Evolutionary conservation across 352 stramenopile species (phyloP), one percentile per base, ranked within the genome.

Genomic region (Globisporangium paddicum): DNA sequence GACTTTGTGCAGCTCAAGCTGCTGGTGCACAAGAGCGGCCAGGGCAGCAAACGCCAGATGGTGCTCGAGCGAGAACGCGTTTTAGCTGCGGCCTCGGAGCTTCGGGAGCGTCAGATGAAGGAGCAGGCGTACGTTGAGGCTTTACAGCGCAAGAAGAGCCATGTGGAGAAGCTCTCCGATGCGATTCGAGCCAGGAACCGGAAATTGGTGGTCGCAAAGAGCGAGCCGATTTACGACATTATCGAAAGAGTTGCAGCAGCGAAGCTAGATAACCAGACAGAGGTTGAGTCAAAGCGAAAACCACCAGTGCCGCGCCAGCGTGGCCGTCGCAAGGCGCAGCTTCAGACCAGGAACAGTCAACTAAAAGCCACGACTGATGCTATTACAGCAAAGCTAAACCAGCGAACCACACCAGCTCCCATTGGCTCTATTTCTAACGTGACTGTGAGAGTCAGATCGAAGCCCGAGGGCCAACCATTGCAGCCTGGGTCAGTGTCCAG

Each of bases 151-250:
- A 66, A 77, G 5, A 86, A 86, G 23, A 42, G 65, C n/a, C 62
- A 72, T 5, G 63, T 87, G 13, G 50, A 74, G 18, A 63, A 80
- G 16, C 65, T 92, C 34, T 87, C 79, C 0, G 61, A 79, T 11
- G 65, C 75, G 2, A 87, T 92, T 66, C 77, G 78, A 13, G 48
- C 53, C 2, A 72, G 72, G 35, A 92, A 92, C 42, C 78, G 73
- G 51, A 69, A 52, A 57, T 37, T 60, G 5, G 21, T 69, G 5
- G 19, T 69, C 30, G 52, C 30, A 37, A 26, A 42, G 49, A 54
- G 48, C 13, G 37, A 52, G 23, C 16, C 21, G 23, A 28, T 25
- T 42, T 51, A 38, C 18, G 56, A 26, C 1, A 1, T 34, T 21
- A 7, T 28, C 11, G 56, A 35, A 37, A 41, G 30, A 23, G 9